Conservation (phyloP, 129 eudicot genomes). For the Cynara cardunculus region DNA sequence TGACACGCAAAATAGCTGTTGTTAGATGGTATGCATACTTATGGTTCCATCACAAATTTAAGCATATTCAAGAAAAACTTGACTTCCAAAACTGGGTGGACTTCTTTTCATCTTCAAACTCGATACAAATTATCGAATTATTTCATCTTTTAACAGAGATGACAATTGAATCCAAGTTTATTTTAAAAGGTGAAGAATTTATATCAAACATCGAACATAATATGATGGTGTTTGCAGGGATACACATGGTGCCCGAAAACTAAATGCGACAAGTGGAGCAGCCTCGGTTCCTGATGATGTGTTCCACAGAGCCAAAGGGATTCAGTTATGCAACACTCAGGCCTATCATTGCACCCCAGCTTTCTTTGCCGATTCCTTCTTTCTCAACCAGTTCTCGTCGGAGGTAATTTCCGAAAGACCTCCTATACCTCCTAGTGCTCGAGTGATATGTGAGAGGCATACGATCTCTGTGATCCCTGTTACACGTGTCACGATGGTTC, state of each 20-base stretch:
- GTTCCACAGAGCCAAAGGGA: conserved; percentile 92
- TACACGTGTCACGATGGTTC: conserved; percentile 86
- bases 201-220: neutral
- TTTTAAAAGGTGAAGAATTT: neutral
- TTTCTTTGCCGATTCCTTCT: conserved; percentile 85
- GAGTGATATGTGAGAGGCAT: conserved; percentile 91
- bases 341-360: conserved; percentile 96
- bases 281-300: conserved; percentile 98
- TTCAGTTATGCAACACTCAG: conserved; percentile 84
- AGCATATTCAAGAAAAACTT: neutral
- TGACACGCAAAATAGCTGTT: conserved; percentile 66
- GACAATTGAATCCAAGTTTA: neutral
- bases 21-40: conserved; percentile 55
- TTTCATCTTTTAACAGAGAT: neutral
- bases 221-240: conserved; percentile 40
- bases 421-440: conserved; percentile 56
- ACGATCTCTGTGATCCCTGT: conserved; percentile 87
- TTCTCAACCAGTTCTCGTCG: conserved; percentile 84
- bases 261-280: conserved; percentile 91
- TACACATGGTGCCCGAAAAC: conserved; percentile 70
- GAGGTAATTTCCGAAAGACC: conserved; percentile 90
- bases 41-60: neutral
- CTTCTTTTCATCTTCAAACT: neutral
- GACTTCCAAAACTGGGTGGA: neutral
- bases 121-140: neutral